phyloP scores from a whole-genome alignment of 148 eudicot genomes.

The Gaultheria prostrata region DNA sequence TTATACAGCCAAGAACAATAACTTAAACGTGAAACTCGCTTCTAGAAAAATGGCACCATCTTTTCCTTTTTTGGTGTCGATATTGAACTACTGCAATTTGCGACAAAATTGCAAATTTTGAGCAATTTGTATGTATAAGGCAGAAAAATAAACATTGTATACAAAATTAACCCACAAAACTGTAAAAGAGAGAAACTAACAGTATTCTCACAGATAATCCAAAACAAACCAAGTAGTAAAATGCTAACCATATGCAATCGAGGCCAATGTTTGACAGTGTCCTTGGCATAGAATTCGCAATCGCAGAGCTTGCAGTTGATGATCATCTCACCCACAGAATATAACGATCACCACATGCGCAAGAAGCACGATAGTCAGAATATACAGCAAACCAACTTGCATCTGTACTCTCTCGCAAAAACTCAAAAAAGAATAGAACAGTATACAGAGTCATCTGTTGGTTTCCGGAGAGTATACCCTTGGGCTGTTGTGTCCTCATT shows the following conservation, averaged over 20 bases:
- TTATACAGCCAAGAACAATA: no score
- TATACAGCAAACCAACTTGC: background rate
- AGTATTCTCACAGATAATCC: no score
- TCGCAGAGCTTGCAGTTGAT: background rate
- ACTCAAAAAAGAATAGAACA: background rate
- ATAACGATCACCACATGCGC: background rate
- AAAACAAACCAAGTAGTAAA: no score
- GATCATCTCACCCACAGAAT: background rate
- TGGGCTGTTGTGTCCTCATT: background rate
- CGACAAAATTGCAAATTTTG: no score
- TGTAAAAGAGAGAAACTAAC: no score
- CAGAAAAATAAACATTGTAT: no score
- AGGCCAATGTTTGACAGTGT: background rate
- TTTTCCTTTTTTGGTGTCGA: no score
- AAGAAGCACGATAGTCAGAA: background rate
- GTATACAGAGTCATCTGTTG: background rate
- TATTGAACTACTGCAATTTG: no score
- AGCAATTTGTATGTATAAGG: no score
- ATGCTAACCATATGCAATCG: background rate
- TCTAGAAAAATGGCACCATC: no score
- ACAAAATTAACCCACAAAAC: no score
- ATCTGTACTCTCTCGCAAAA: background rate
- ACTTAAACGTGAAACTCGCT: no score
- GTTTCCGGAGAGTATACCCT: background rate
- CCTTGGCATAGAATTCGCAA: background rate